Evolutionary conservation across 1,139 yeast genomes (phyloP).

Genomic region (Kodamaea fungicola): DNA sequence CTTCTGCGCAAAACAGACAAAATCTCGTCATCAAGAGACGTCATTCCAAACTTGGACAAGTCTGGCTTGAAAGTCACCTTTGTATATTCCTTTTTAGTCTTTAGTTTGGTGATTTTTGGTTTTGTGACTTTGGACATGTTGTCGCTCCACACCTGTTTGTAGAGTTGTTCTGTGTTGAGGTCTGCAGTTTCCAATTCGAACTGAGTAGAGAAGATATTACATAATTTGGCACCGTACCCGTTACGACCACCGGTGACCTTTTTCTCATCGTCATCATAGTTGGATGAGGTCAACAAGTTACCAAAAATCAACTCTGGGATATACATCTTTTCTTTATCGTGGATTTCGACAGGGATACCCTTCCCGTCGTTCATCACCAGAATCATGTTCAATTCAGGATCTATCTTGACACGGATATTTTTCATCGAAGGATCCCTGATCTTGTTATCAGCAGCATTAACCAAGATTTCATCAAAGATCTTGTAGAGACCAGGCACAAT

Average conservation of each 20-base stretch:
- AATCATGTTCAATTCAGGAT: slow-evolving; percentile 69
- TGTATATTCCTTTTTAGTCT: slow-evolving; percentile 73
- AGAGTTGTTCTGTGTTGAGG: slow-evolving; percentile 54
- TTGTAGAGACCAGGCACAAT: slow-evolving; percentile 96
- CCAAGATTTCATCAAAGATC: slow-evolving; percentile 95
- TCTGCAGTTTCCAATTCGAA: slow-evolving; percentile 91
- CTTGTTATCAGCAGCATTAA: slow-evolving; percentile 98
- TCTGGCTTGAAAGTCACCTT: slow-evolving; percentile 90
- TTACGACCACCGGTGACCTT: slow-evolving; percentile 99
- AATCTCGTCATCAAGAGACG: slow-evolving; percentile 72
- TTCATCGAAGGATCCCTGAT: slow-evolving; percentile 92
- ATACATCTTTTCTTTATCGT: slow-evolving; percentile 84
- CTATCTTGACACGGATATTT: slow-evolving; percentile 74
- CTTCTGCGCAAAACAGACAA: slow-evolving; percentile 86
- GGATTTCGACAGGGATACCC: slow-evolving; percentile 95
- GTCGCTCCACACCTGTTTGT: slow-evolving; percentile 79
- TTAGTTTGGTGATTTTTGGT: slow-evolving; percentile 65
- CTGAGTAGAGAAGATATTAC: slow-evolving; percentile 88
- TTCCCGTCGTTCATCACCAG: slow-evolving; percentile 89
- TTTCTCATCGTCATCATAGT: slow-evolving; percentile 91
- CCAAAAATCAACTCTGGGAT: slow-evolving; percentile 98
- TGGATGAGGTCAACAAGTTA: slow-evolving; percentile 88
- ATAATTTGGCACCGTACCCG: slow-evolving; percentile 94
- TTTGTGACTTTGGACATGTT: slow-evolving; percentile 80
- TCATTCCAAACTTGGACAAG: slow-evolving; percentile 80